phyloP scores from a whole-genome alignment of 306 rosid genomes.

The Castanopsis chinensis region DNA sequence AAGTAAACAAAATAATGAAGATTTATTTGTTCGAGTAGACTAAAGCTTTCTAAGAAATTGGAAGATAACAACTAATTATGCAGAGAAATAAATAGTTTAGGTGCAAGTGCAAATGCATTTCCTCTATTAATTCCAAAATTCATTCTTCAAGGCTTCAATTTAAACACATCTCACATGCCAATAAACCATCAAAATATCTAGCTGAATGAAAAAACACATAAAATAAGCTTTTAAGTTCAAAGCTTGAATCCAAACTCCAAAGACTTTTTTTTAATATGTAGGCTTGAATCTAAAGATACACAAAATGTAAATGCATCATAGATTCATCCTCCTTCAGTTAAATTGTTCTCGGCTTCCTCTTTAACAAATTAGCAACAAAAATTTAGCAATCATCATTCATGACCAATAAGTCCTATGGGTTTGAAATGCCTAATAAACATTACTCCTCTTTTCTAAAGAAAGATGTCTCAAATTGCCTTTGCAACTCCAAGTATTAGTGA shows the following conservation, averaged over 20 bases:
- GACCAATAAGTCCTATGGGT: too few relatives aligned
- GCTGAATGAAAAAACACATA: background rate
- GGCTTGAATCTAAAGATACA: background rate
- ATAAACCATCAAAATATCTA: background rate
- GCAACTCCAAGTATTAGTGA: too few relatives aligned
- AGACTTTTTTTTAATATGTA: too few relatives aligned
- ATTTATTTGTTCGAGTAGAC: background rate
- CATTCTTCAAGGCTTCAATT: background rate
- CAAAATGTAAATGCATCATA: background rate
- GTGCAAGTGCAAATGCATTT: background rate
- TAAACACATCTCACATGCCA: background rate
- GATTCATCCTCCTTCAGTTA: background rate
- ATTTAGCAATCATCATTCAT: background rate
- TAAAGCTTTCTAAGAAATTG: background rate
- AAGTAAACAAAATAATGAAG: background rate
- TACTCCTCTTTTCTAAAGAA: too few relatives aligned
- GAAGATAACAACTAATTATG: background rate
- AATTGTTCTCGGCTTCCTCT: background rate
- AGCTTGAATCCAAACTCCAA: background rate
- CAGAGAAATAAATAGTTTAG: background rate
- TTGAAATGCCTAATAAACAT: too few relatives aligned
- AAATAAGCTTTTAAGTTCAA: background rate
- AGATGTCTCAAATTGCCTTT: too few relatives aligned
- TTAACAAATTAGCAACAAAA: background rate
- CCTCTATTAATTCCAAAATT: background rate